Percentiles rank a stretch among this genome's conserved stretches.
Evolutionary conservation across 73 alveolate species (phyloP).

Genomic region (Paramecium tetraurelia): DNA sequence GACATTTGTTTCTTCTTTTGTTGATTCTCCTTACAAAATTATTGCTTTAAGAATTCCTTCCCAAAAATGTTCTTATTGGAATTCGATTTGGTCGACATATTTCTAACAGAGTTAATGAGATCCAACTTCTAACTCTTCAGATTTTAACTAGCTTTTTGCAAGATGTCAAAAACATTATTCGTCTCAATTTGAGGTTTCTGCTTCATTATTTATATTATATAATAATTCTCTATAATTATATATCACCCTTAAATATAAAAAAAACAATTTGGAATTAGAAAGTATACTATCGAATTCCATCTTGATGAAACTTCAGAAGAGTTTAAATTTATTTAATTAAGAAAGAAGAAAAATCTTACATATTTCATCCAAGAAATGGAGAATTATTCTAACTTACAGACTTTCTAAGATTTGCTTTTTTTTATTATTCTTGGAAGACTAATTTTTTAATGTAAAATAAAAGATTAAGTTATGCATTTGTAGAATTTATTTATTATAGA

Average conservation of each 20-base stretch:
- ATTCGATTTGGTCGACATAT: neutral
- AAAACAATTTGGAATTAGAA: neutral
- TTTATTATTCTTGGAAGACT: no score
- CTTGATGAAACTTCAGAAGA: neutral
- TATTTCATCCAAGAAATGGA: neutral
- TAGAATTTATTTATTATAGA: no score
- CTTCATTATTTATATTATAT: neutral
- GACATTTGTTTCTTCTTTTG: neutral
- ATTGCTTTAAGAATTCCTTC: neutral
- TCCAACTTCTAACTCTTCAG: neutral
- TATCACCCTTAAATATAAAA: neutral
- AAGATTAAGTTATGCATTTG: no score
- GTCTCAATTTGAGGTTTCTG: neutral
- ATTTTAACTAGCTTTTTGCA: neutral
- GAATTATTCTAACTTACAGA: no score
- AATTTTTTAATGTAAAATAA: no score
- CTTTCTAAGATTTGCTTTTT: no score
- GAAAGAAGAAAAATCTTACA: neutral
- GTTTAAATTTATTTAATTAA: no score
- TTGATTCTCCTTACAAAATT: neutral
- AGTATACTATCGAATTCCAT: neutral
- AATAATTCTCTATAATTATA: neutral
- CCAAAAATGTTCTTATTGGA: neutral
- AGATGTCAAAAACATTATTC: neutral
- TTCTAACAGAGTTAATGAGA: neutral